phyloP scores from a whole-genome alignment of 2,329 filamentous ascomycete species.

The Ceratocystis colombiana region DNA sequence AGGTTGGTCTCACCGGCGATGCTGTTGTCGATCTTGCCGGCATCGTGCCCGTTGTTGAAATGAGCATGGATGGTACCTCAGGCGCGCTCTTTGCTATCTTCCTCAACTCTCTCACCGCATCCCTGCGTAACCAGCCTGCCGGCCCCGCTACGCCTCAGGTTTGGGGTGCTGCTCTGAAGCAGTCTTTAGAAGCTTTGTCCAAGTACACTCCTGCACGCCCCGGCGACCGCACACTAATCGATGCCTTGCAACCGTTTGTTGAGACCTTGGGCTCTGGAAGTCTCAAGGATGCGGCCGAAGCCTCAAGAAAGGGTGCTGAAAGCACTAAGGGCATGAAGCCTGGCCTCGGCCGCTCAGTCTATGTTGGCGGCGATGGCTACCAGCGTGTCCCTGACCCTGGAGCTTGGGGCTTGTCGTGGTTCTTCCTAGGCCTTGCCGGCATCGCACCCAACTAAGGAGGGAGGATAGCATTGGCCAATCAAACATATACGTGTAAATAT shows the following conservation, averaged over 20 bases:
- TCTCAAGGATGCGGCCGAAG: constrained; percentile 62
- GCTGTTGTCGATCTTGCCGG: constrained; percentile 43
- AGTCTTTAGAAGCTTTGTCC: constrained; percentile 59
- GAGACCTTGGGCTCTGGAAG: constrained; percentile 58
- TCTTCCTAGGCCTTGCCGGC: constrained; percentile 67
- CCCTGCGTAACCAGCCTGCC: constrained; percentile 38
- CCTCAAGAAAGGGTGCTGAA: constrained; percentile 65
- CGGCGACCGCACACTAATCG: constrained; percentile 82
- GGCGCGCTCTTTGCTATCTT: constrained; percentile 67
- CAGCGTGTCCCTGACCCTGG: constrained; percentile 52
- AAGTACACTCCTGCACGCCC: constrained; percentile 83
- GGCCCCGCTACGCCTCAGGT: constrained; percentile 36
- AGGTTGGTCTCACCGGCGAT: constrained; percentile 41
- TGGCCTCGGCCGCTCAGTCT: constrained; percentile 55
- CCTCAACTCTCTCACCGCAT: constrained; percentile 70
- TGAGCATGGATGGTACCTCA: constrained; percentile 52
- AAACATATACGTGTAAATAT: constrained; percentile 10
- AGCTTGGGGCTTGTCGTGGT: constrained; percentile 62
- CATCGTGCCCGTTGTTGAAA: constrained; percentile 47
- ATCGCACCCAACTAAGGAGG: constrained; percentile 3
- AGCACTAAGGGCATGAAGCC: constrained; percentile 87
- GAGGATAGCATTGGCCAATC: not conserved
- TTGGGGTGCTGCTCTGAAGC: constrained; percentile 57
- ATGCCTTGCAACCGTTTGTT: constrained; percentile 82
- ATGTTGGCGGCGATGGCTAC: constrained; percentile 39